phyloP scores from a whole-genome alignment of 306 rosid genomes.

The Cucurbita ficifolia region DNA sequence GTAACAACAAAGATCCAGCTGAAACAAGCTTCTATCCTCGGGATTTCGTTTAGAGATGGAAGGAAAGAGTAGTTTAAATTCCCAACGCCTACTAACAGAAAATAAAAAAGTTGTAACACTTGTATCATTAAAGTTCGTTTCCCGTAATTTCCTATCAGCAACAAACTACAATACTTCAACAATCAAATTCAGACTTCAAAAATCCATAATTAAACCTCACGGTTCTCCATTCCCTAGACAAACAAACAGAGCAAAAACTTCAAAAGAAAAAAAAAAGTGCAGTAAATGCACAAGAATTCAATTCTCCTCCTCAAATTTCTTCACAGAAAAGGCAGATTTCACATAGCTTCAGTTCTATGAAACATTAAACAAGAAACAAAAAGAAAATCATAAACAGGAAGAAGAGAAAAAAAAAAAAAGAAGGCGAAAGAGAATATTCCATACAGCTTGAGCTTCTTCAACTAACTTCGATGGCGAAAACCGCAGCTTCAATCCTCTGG shows the following conservation, averaged over 20 bases:
- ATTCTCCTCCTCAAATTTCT: background rate
- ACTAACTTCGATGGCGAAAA: conserved; percentile 1
- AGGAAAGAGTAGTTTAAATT: background rate
- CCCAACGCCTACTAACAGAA: background rate
- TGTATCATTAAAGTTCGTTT: background rate
- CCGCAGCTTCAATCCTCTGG: conserved; percentile 12
- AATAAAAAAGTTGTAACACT: background rate
- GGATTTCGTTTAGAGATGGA: background rate
- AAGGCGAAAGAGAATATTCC: background rate
- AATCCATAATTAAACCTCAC: background rate
- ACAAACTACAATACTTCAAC: background rate
- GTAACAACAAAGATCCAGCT: conserved; percentile 1
- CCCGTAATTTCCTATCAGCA: background rate
- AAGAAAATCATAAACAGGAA: background rate
- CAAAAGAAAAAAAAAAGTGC: background rate
- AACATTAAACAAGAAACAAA: conserved; percentile 2
- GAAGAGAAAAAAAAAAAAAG: background rate
- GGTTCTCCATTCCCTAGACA: conserved; percentile 10
- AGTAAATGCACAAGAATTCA: background rate
- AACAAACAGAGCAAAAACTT: conserved; percentile 10
- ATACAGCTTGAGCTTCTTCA: background rate
- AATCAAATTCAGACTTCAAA: background rate
- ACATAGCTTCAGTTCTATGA: background rate
- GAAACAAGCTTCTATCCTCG: background rate
- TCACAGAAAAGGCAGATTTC: background rate